These are phyloP conservation scores for Globisporangium cystogenes DNA, from an alignment of 352 stramenopile species.

Conservation along the genomic window DNA sequence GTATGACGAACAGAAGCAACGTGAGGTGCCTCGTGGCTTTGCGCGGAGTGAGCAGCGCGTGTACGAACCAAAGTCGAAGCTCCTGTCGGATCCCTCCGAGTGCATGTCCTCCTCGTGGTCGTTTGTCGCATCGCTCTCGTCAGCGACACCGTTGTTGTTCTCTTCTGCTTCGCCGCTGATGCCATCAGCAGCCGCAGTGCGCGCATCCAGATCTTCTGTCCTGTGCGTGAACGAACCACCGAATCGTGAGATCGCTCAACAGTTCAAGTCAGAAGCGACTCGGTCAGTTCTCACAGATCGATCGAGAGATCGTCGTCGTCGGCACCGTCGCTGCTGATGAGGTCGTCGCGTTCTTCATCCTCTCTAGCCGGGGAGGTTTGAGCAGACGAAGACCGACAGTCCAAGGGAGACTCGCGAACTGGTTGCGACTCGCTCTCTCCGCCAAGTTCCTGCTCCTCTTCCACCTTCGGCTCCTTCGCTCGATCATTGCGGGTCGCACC, in stretches of 20 bases:
- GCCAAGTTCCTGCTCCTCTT: background rate
- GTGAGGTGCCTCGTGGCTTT: background rate
- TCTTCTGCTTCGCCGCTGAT: background rate
- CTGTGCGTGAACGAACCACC: conserved; percentile 12
- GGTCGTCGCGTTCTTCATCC: background rate
- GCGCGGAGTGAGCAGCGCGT: background rate
- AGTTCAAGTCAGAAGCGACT: background rate
- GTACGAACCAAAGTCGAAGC: conserved; percentile 54
- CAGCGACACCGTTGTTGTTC: conserved; percentile 2
- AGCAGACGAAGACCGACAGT: background rate
- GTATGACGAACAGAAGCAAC: background rate
- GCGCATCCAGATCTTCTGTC: conserved; percentile 21
- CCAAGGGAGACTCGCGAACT: background rate
- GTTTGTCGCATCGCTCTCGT: background rate
- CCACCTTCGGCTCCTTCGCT: background rate
- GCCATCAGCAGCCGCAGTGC: background rate
- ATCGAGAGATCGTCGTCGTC: conserved; percentile 39
- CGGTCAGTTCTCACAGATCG: conserved; percentile 39
- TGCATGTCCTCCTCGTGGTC: background rate
- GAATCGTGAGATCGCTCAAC: background rate
- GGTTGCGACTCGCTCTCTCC: background rate
- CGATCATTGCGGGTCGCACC: background rate
- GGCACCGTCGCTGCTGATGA: background rate
- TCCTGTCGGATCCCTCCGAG: conserved; percentile 11
- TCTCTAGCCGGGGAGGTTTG: background rate